These are phyloP conservation scores for Diplodia scrobiculata DNA, from an alignment of 2,329 filamentous ascomycete genomes.

Conservation along the genomic window DNA sequence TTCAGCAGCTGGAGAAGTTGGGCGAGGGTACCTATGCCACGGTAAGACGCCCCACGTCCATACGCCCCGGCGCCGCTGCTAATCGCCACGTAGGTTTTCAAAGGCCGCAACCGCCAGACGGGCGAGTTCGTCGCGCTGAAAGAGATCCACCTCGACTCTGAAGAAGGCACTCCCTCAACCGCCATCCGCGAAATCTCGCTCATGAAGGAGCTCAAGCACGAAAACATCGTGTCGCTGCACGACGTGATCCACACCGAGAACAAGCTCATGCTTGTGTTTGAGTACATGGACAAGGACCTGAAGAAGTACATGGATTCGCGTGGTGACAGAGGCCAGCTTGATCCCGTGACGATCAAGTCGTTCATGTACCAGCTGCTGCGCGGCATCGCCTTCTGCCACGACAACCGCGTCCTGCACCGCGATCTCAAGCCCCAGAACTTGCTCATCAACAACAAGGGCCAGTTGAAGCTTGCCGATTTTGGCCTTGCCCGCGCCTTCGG, in stretches of 20 bases:
- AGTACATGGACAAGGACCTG: slow-evolving; percentile 97
- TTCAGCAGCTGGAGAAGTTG: slow-evolving; percentile 98
- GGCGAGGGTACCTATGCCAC: slow-evolving; percentile 99
- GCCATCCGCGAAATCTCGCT: slow-evolving; percentile 97
- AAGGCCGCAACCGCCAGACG: slow-evolving; percentile 94
- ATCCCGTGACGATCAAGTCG: slow-evolving; percentile 89
- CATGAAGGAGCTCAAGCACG: slow-evolving; percentile 99
- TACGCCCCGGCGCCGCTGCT: slow-evolving; percentile 31
- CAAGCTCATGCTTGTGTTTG: slow-evolving; percentile 98
- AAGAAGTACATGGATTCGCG: slow-evolving; percentile 98
- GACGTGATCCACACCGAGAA: slow-evolving; percentile 99
- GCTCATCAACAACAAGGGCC: slow-evolving; percentile 87
- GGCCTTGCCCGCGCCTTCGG: slow-evolving; percentile 92
- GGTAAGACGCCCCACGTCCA: slow-evolving; percentile 57
- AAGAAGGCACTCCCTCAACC: slow-evolving; percentile 95
- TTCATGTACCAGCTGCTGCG: slow-evolving; percentile 98
- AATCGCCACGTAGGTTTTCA: slow-evolving; percentile 75
- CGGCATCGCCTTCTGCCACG: slow-evolving; percentile 96
- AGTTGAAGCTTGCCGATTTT: slow-evolving; percentile 92
- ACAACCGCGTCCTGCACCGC: slow-evolving; percentile 92
- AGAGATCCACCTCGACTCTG: slow-evolving; percentile 97
- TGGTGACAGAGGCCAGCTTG: slow-evolving; percentile 84
- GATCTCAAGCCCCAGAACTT: slow-evolving; percentile 96
- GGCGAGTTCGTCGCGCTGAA: slow-evolving; percentile 96
- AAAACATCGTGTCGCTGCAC: slow-evolving; percentile 95